phyloP scores from a whole-genome alignment of 768 basidiomycete genomes.

The Dioszegia crocea region DNA sequence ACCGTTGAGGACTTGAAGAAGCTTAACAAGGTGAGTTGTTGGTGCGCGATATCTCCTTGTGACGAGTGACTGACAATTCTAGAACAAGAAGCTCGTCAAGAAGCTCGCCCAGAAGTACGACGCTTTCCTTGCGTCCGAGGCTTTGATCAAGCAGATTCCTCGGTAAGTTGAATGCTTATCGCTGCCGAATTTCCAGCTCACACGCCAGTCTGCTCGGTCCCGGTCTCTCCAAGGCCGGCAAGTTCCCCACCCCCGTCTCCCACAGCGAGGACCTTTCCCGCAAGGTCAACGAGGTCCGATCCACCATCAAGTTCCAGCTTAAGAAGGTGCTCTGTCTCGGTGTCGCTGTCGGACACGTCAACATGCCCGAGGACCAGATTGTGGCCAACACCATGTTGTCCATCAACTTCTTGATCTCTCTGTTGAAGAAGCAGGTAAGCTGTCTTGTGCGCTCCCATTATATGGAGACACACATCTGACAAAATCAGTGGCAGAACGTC shows the following conservation, averaged over 20 bases:
- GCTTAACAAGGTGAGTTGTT: constrained; percentile 68
- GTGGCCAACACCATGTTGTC: constrained; percentile 96
- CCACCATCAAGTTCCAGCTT: constrained; percentile 99
- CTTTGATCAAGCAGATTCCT: constrained; percentile 98
- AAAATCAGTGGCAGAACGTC: constrained; percentile 76
- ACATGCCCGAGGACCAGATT: constrained; percentile 97
- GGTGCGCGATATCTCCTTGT: background rate
- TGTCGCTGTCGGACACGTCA: constrained; percentile 94
- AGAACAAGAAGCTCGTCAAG: constrained; percentile 99
- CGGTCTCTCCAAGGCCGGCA: constrained; percentile 99
- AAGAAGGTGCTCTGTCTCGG: constrained; percentile 96
- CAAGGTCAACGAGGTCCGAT: constrained; percentile 92
- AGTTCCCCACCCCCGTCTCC: constrained; percentile 96
- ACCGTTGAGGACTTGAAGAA: constrained; percentile 99
- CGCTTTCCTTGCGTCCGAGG: constrained; percentile 94
- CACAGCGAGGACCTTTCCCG: constrained; percentile 81
- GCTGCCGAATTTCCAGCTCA: background rate
- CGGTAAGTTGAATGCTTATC: constrained; percentile 51
- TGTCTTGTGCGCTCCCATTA: background rate
- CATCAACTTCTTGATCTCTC: constrained; percentile 99
- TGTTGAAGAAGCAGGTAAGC: constrained; percentile 76
- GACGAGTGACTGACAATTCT: background rate
- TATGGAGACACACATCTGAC: constrained; percentile 55
- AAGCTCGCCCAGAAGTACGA: constrained; percentile 99
- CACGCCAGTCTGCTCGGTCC: constrained; percentile 95